These are phyloP conservation scores for Kwoniella dejecticola DNA, from an alignment of 768 basidiomycete species.

Conservation along the genomic window DNA sequence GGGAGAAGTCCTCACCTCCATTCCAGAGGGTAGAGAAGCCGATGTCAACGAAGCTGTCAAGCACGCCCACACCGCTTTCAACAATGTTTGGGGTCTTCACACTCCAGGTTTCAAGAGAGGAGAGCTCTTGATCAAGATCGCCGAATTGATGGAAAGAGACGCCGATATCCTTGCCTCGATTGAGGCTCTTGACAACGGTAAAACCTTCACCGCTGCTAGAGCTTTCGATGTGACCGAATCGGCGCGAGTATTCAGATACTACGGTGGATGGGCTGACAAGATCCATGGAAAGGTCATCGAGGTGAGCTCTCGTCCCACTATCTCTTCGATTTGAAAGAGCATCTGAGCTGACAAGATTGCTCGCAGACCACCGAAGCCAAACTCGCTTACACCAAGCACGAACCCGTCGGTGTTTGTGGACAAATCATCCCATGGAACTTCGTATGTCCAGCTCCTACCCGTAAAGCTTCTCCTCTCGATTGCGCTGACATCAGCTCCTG, in stretches of 20 bases:
- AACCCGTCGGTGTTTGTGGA: slow-evolving; percentile 68
- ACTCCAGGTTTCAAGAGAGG: slow-evolving; percentile 65
- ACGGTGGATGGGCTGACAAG: slow-evolving; percentile 96
- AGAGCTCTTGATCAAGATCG: slow-evolving; percentile 77
- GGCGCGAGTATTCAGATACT: slow-evolving; percentile 63
- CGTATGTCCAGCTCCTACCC: slow-evolving; percentile 21
- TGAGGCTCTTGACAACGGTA: slow-evolving; percentile 87
- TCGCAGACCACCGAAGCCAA: slow-evolving; percentile 68
- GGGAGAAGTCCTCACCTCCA: slow-evolving; percentile 48
- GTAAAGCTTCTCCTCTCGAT: not conserved
- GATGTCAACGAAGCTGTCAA: slow-evolving; percentile 83
- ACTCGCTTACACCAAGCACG: slow-evolving; percentile 74
- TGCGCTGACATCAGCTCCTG: not conserved
- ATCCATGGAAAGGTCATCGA: slow-evolving; percentile 73
- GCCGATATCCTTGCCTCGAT: slow-evolving; percentile 78
- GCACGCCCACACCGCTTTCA: slow-evolving; percentile 78
- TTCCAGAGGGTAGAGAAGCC: slow-evolving; percentile 48
- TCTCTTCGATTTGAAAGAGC: no score
- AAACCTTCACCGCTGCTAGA: slow-evolving; percentile 60
- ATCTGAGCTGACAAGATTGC: slow-evolving; percentile 61
- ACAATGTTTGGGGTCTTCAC: slow-evolving; percentile 85
- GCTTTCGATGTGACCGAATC: slow-evolving; percentile 40
- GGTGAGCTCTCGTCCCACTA: slow-evolving; percentile 7
- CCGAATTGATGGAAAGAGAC: slow-evolving; percentile 86
- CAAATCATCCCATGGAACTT: slow-evolving; percentile 91